Evolutionary conservation across 2,329 filamentous ascomycete genomes (phyloP).

Genomic region (Coleophoma eucalyptorum): DNA sequence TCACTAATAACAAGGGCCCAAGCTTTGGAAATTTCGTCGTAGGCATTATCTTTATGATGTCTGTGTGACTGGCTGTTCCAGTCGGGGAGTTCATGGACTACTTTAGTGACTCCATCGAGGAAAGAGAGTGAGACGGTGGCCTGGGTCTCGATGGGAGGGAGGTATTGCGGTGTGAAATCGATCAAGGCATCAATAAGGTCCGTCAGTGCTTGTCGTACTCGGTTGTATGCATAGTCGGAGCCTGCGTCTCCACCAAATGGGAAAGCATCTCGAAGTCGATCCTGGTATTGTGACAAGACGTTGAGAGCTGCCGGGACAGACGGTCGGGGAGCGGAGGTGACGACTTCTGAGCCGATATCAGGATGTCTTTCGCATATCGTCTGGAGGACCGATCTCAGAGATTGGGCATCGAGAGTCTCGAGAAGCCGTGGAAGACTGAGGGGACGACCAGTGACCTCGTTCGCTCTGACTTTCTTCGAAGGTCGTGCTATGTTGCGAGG

Average conservation of each 20-base stretch:
- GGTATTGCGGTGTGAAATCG: constrained; percentile 93
- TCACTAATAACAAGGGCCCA: constrained; percentile 92
- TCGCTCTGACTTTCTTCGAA: constrained; percentile 57
- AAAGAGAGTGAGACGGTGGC: constrained; percentile 80
- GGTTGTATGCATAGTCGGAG: constrained; percentile 92
- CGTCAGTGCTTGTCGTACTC: constrained; percentile 76
- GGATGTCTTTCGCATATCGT: constrained; percentile 88
- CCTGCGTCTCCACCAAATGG: constrained; percentile 80
- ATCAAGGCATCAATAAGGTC: constrained; percentile 84
- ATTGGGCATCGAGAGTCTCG: constrained; percentile 84
- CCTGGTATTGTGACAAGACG: constrained; percentile 79
- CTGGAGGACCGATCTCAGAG: constrained; percentile 82
- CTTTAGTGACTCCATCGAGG: constrained; percentile 82
- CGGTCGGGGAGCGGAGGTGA: constrained; percentile 80
- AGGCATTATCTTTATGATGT: constrained; percentile 90
- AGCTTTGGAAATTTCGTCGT: constrained; percentile 91
- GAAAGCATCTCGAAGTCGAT: constrained; percentile 72
- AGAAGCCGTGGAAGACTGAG: constrained; percentile 74
- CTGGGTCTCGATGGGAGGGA: constrained; percentile 86
- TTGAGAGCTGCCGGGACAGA: constrained; percentile 76
- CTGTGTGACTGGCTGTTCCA: constrained; percentile 89
- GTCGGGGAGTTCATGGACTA: constrained; percentile 84
- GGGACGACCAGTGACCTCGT: constrained; percentile 66
- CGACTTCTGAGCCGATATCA: constrained; percentile 79
- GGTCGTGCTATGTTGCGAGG: constrained; percentile 64